Conservation (phyloP, 1,284 basidiomycete genomes). For the Mixia osmundae region DNA sequence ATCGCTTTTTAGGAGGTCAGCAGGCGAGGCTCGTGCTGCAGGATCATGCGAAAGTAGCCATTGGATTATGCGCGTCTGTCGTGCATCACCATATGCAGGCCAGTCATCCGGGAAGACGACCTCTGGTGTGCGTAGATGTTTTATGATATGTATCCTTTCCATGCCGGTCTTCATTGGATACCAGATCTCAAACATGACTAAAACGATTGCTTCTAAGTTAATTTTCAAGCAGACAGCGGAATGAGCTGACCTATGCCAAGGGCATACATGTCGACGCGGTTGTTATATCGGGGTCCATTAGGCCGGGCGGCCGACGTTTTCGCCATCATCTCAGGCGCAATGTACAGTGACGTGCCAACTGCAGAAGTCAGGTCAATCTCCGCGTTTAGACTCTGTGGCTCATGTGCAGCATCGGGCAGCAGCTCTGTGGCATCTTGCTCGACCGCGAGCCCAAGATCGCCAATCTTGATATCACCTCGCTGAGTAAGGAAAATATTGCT, state of each 20-base stretch:
- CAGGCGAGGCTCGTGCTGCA: constrained; percentile 13
- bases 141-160: constrained; percentile 16
- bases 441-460: constrained; percentile 18
- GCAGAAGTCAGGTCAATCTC: constrained; percentile 16
- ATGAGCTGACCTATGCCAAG: constrained; percentile 2
- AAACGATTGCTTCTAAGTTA: background rate
- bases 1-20: constrained; percentile 15
- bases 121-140: constrained; percentile 12
- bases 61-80: constrained; percentile 15
- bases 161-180: constrained; percentile 16
- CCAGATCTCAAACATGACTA: constrained; percentile 6
- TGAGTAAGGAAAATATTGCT: constrained; percentile 17
- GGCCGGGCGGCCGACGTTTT: constrained; percentile 2
- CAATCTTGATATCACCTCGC: constrained; percentile 16
- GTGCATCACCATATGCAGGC: constrained; percentile 9
- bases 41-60: constrained; percentile 16
- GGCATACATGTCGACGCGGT: constrained; percentile 8
- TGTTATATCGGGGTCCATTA: constrained; percentile 3
- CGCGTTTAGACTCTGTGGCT: constrained; percentile 3
- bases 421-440: constrained; percentile 11
- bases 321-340: constrained; percentile 15
- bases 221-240: background rate
- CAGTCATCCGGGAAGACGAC: constrained; percentile 15
- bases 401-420: background rate
- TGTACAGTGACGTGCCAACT: constrained; percentile 16